Percentiles rank a stretch among this genome's conserved stretches.
phyloP scores from a whole-genome alignment of 495 filamentous ascomycete species.

The Penicillium steckii region DNA sequence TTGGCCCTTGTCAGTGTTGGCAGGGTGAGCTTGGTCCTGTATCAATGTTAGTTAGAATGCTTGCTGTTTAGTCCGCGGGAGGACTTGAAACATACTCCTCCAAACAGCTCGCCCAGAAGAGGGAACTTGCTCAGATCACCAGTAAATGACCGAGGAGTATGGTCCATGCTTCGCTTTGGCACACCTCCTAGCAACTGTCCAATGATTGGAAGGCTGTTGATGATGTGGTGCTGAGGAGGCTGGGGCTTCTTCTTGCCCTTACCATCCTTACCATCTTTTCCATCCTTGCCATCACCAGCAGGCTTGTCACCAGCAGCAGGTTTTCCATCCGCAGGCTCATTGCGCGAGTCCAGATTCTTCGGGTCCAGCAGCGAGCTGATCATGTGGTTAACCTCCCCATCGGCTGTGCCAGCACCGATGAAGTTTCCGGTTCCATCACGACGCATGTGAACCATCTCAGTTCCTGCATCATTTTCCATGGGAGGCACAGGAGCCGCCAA shows the following conservation, averaged over 20 bases:
- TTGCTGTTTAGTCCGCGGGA: background rate
- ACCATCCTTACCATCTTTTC: background rate
- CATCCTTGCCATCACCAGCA: background rate
- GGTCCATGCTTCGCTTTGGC: constrained; percentile 1
- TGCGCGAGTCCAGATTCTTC: constrained; percentile 5
- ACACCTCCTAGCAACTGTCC: background rate
- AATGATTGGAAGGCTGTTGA: constrained; percentile 3
- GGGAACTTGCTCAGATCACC: constrained; percentile 16
- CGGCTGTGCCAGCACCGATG: constrained; percentile 17
- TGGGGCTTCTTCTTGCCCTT: constrained; percentile 2
- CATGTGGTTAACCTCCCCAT: constrained; percentile 10
- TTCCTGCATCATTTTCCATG: constrained; percentile 2
- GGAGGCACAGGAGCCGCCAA: constrained; percentile 21
- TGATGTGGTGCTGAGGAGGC: background rate
- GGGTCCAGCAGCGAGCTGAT: constrained; percentile 3
- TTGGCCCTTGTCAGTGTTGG: background rate
- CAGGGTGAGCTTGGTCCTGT: constrained; percentile 10
- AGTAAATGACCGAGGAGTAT: constrained; percentile 12
- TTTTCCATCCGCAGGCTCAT: background rate
- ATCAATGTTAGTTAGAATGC: background rate
- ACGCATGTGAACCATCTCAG: constrained; percentile 1
- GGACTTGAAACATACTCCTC: constrained; percentile 13
- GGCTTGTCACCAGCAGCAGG: constrained; percentile 1
- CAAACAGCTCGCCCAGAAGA: constrained; percentile 12
- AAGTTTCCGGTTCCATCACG: constrained; percentile 17